Conservation (phyloP, 177 flowering plant genomes). For the Tripterygium wilfordii region DNA sequence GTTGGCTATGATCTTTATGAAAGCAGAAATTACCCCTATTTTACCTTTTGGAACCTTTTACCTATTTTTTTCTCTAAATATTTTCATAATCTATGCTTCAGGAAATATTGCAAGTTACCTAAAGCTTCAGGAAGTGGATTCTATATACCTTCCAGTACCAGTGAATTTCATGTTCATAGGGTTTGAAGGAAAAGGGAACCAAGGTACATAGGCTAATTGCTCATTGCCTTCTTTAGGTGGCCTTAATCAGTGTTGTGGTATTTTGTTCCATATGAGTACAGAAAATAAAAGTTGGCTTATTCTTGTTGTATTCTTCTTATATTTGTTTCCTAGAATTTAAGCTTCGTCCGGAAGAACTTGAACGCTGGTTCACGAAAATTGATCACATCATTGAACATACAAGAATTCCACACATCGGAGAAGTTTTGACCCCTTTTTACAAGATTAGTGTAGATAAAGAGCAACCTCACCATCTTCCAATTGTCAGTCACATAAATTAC, state of each 20-base stretch:
- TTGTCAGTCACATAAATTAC: constrained; percentile 74
- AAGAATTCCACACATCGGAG: constrained; percentile 69
- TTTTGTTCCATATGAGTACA: no score
- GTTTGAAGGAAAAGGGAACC: constrained; percentile 95
- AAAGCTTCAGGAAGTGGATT: constrained; percentile 79
- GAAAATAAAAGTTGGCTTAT: not conserved
- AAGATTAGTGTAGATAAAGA: constrained; percentile 52
- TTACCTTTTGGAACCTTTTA: no score
- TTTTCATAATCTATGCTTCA: constrained; percentile 19
- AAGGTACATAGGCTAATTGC: constrained; percentile 41
- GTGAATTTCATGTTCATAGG: constrained; percentile 95
- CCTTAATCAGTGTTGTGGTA: no score
- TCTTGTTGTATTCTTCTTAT: not conserved
- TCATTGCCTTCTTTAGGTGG: constrained; percentile 1
- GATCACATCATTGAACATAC: constrained; percentile 94
- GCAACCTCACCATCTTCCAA: constrained; percentile 68
- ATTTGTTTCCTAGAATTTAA: constrained; percentile 47
- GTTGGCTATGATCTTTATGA: no score
- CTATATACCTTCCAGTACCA: constrained; percentile 84
- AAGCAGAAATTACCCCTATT: no score
- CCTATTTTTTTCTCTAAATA: no score
- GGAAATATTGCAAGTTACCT: constrained; percentile 84
- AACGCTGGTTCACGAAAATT: constrained; percentile 92
- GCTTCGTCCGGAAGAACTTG: constrained; percentile 78
- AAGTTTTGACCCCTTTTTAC: constrained; percentile 70